Conservation (phyloP, 768 basidiomycete species). For the Leccinum aurantiacum region DNA sequence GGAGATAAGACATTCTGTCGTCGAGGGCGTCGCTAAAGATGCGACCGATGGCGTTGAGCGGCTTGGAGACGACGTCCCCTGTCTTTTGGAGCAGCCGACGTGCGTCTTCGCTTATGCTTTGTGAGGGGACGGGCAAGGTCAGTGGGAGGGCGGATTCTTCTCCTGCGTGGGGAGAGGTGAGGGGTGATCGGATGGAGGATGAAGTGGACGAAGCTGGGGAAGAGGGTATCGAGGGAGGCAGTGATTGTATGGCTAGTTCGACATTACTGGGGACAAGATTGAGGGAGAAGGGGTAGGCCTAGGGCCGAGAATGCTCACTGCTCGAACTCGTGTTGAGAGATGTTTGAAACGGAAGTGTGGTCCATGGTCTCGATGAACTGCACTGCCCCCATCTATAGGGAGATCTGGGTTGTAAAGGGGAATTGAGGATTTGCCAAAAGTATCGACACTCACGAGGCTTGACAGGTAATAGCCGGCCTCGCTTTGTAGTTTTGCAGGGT, state of each 20-base stretch:
- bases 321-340: conserved; percentile 93
- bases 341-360: conserved; percentile 89
- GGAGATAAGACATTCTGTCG: conserved; percentile 61
- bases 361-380: conserved; percentile 99
- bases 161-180: conserved; percentile 59
- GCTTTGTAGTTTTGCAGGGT: conserved; percentile 84
- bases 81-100: conserved; percentile 84
- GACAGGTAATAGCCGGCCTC: conserved; percentile 98
- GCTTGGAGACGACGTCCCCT: conserved; percentile 87
- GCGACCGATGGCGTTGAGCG: conserved; percentile 83
- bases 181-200: conserved; percentile 37
- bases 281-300: conserved; percentile 4
- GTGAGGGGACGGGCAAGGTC: conserved; percentile 50
- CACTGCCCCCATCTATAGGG: conserved; percentile 84
- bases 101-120: conserved; percentile 61
- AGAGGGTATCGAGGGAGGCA: conserved; percentile 34
- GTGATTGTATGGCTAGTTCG: conserved; percentile 55
- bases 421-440: neutral
- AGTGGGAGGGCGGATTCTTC: conserved; percentile 89
- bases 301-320: conserved; percentile 39
- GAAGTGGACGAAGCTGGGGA: conserved; percentile 34
- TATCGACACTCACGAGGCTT: conserved; percentile 65
- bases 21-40: conserved; percentile 87
- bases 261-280: conserved; percentile 45
- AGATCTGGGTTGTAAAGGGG: conserved; percentile 9